Percentiles rank a stretch among this genome's conserved stretches.
These are phyloP conservation scores for Dictyophora rubrovolvata DNA, from an alignment of 768 basidiomycete genomes.

Conservation along the genomic window DNA sequence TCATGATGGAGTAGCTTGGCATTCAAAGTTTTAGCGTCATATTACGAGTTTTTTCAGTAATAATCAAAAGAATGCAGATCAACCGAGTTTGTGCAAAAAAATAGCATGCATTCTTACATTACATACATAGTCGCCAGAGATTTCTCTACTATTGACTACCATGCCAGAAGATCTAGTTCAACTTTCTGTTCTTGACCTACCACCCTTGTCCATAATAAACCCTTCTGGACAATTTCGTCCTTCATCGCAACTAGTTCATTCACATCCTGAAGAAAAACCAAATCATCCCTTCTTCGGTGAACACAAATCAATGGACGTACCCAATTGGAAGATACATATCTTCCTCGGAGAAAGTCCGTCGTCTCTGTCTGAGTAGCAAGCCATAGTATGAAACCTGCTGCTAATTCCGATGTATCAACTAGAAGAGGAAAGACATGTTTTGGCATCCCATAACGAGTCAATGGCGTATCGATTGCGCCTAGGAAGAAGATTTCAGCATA, in stretches of 20 bases:
- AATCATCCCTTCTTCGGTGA: neutral
- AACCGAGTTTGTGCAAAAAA: no score
- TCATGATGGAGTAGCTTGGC: neutral
- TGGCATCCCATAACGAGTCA: neutral
- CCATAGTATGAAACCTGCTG: neutral
- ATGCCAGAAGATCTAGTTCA: neutral
- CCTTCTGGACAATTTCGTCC: neutral
- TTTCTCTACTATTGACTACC: neutral
- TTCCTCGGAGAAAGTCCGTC: neutral
- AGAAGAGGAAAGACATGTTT: neutral
- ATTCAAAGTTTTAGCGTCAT: neutral
- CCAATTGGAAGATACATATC: neutral
- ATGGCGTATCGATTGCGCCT: neutral
- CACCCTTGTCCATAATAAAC: neutral
- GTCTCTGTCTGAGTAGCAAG: neutral
- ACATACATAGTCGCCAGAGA: neutral
- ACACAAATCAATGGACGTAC: neutral
- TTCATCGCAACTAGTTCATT: neutral
- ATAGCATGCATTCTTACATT: neutral
- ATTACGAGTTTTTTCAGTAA: neutral
- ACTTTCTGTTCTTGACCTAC: neutral
- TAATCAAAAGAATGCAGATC: no score
- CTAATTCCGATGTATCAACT: neutral
- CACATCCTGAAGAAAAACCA: neutral
- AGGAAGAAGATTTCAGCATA: neutral